Percentiles rank a stretch among this genome's conserved stretches.
Evolutionary conservation across 116 monocot species (phyloP).

Genomic region (Papilionanthe hybrid): DNA sequence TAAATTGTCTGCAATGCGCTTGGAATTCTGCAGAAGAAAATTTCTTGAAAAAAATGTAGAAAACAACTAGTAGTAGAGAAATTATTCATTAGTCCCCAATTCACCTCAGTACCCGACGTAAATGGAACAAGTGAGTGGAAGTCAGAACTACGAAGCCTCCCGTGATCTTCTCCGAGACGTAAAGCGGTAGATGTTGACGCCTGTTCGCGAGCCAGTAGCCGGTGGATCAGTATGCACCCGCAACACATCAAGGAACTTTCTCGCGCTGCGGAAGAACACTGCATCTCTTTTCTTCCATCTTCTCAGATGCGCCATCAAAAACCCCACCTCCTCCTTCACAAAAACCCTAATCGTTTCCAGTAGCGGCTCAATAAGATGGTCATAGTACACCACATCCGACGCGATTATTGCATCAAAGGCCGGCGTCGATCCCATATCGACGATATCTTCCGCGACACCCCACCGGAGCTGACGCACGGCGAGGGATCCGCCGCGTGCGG

Average conservation of each 20-base stretch:
- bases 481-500: constrained; percentile 48
- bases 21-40: too few species aligned
- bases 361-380: constrained; percentile 60
- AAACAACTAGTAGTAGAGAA: too few species aligned
- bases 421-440: not conserved
- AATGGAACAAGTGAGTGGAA: too few species aligned
- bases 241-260: constrained; percentile 57
- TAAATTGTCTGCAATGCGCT: too few species aligned
- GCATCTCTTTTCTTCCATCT: constrained; percentile 90
- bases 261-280: constrained; percentile 64
- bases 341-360: constrained; percentile 50
- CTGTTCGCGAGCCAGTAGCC: constrained; percentile 32
- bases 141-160: not conserved
- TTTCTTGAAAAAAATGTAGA: too few species aligned
- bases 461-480: constrained; percentile 50
- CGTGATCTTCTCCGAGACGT: constrained; percentile 25
- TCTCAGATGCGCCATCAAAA: constrained; percentile 88
- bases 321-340: constrained; percentile 53
- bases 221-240: constrained; percentile 58
- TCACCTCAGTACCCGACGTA: too few species aligned
- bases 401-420: constrained; percentile 59
- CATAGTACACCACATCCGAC: constrained; percentile 88
- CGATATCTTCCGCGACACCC: constrained; percentile 39
- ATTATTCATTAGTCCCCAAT: too few species aligned
- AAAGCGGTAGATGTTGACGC: constrained; percentile 59